These are phyloP conservation scores for Copromyces sp. DNA, from an alignment of 495 filamentous ascomycete genomes.

Conservation along the genomic window DNA sequence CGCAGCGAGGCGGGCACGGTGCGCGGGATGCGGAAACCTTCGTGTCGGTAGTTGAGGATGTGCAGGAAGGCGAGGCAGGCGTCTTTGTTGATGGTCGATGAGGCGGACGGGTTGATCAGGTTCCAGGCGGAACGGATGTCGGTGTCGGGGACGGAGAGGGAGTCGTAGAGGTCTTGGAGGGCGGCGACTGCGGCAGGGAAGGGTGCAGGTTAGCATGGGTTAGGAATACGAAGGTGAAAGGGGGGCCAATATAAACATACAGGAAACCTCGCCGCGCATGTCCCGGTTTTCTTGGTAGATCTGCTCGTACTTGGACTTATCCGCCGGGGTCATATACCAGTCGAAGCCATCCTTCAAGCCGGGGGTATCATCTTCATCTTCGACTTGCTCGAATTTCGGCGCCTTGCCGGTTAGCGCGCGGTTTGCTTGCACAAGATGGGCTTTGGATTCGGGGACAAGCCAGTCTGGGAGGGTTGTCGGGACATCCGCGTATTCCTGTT, in stretches of 20 bases:
- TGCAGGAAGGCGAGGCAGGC: slow-evolving; percentile 90
- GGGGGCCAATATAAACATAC: slow-evolving; percentile 34
- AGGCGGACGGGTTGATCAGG: slow-evolving; percentile 80
- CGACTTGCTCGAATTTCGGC: slow-evolving; percentile 68
- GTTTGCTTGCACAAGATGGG: slow-evolving; percentile 84
- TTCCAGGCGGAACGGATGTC: slow-evolving; percentile 94
- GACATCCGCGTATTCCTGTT: slow-evolving; percentile 77
- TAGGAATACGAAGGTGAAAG: background rate
- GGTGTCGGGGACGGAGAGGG: slow-evolving; percentile 90
- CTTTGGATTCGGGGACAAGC: slow-evolving; percentile 93
- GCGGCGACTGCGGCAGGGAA: slow-evolving; percentile 49
- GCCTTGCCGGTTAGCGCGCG: slow-evolving; percentile 68
- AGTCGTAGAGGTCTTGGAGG: slow-evolving; percentile 76
- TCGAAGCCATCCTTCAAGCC: slow-evolving; percentile 94
- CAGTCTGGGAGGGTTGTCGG: slow-evolving; percentile 79
- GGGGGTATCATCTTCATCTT: slow-evolving; percentile 63
- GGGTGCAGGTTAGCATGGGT: background rate
- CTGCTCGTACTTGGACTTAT: slow-evolving; percentile 87
- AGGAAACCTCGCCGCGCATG: slow-evolving; percentile 73
- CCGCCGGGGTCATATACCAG: slow-evolving; percentile 93
- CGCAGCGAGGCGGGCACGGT: slow-evolving; percentile 85
- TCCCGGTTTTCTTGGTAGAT: slow-evolving; percentile 88
- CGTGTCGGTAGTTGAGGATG: slow-evolving; percentile 88
- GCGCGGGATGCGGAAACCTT: slow-evolving; percentile 88
- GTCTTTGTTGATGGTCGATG: slow-evolving; percentile 79